phyloP scores from a whole-genome alignment of 2,329 filamentous ascomycete genomes.

The Trichoderma semiorbis region DNA sequence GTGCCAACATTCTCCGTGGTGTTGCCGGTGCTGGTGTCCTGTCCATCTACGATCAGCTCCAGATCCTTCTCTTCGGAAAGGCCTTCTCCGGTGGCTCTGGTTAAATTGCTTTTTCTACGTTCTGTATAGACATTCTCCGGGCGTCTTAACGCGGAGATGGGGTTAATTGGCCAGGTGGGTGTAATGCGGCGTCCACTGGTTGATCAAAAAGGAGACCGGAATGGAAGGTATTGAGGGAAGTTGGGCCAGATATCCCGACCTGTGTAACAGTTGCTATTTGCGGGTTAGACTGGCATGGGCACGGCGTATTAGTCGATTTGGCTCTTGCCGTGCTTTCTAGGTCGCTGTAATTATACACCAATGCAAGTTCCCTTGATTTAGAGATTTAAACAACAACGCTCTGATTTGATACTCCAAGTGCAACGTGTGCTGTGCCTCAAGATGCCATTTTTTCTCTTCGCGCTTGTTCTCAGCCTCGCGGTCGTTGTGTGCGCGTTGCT shows the following conservation, averaged over 20 bases:
- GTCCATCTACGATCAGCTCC: constrained; percentile 99
- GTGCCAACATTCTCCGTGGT: constrained; percentile 99
- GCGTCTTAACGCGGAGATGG: constrained; percentile 28
- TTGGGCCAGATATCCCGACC: constrained; percentile 38
- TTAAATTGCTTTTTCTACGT: constrained; percentile 40
- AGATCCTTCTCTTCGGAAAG: constrained; percentile 99
- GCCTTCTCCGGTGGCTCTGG: constrained; percentile 75
- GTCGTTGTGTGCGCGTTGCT: not conserved
- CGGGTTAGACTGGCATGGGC: constrained; percentile 49
- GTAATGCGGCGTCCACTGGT: constrained; percentile 38
- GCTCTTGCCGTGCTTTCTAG: constrained; percentile 46
- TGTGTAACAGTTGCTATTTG: constrained; percentile 42
- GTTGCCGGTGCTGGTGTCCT: constrained; percentile 99
- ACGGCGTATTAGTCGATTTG: constrained; percentile 44
- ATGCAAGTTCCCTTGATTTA: constrained; percentile 51
- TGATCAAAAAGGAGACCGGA: constrained; percentile 45
- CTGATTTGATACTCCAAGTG: not conserved
- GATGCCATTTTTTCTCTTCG: not conserved
- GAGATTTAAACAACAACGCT: not conserved
- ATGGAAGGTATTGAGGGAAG: constrained; percentile 45
- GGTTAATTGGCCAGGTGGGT: constrained; percentile 33
- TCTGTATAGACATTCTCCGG: constrained; percentile 41
- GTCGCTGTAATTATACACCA: constrained; percentile 63
- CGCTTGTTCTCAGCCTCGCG: not conserved
- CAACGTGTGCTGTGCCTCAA: not conserved